These are phyloP conservation scores for Yamadazyma sp. DNA, from an alignment of 1,139 yeast genomes.

Conservation along the genomic window DNA sequence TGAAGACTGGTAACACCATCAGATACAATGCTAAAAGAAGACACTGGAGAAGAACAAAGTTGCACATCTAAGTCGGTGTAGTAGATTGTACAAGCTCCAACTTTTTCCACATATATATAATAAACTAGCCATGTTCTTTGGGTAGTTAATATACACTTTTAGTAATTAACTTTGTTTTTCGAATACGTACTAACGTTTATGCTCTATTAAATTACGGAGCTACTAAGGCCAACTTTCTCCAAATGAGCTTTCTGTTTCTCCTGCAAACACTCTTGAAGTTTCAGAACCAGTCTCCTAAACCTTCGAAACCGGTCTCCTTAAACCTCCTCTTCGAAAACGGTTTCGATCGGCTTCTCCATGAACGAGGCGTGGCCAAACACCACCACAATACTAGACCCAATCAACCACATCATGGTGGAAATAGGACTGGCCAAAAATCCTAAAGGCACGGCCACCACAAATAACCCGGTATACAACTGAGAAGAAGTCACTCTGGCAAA, in stretches of 20 bases:
- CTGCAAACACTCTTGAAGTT: not conserved
- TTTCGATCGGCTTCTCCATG: constrained; percentile 97
- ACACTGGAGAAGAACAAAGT: constrained; percentile 99
- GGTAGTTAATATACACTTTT: constrained; percentile 3
- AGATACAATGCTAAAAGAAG: constrained; percentile 99
- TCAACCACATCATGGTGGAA: constrained; percentile 91
- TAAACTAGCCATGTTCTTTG: constrained; percentile 5
- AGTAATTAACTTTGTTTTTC: no score
- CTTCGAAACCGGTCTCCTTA: no score
- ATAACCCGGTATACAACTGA: constrained; percentile 84
- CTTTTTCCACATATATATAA: constrained; percentile 8
- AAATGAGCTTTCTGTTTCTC: not conserved
- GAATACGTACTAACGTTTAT: no score
- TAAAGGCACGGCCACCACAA: constrained; percentile 78
- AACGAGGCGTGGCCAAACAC: constrained; percentile 90
- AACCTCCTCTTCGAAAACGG: constrained; percentile 88
- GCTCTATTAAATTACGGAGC: no score
- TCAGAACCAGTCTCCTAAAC: not conserved
- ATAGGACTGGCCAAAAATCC: constrained; percentile 94
- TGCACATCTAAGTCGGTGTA: constrained; percentile 71
- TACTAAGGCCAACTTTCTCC: no score
- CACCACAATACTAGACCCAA: constrained; percentile 88
- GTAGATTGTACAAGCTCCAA: constrained; percentile 1
- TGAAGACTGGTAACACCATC: constrained; percentile 97
- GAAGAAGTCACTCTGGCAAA: constrained; percentile 71